phyloP scores from a whole-genome alignment of 2,329 filamentous ascomycete species.

The Pseudocercospora crystallina region DNA sequence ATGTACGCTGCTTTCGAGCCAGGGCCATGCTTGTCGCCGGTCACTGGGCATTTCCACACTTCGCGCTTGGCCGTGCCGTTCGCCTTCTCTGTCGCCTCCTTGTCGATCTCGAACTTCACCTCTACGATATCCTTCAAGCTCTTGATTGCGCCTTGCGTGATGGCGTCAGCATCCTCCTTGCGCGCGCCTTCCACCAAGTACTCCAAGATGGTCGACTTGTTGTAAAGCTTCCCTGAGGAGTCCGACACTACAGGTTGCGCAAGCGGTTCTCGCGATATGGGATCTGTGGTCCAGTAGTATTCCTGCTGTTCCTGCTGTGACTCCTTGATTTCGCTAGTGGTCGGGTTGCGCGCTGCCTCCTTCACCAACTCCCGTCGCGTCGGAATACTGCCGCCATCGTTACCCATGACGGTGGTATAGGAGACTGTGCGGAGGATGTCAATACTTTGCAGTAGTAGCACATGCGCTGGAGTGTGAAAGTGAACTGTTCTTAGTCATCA shows the following conservation, averaged over 20 bases:
- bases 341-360: slow-evolving; percentile 79
- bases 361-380: slow-evolving; percentile 95
- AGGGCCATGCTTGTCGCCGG: slow-evolving; percentile 80
- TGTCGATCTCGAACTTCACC: slow-evolving; percentile 68
- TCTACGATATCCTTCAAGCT: slow-evolving; percentile 84
- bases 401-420: slow-evolving; percentile 67
- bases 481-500: too few species aligned
- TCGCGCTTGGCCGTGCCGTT: slow-evolving; percentile 40
- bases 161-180: slow-evolving; percentile 61
- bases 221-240: slow-evolving; percentile 80
- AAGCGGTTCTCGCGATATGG: slow-evolving; percentile 76
- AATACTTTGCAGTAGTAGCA: too few species aligned
- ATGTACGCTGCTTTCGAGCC: slow-evolving; percentile 80
- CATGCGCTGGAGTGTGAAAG: too few species aligned
- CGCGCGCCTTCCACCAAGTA: slow-evolving; percentile 58
- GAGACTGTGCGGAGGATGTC: too few species aligned
- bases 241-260: slow-evolving; percentile 79
- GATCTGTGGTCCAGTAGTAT: slow-evolving; percentile 84
- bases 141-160: slow-evolving; percentile 65
- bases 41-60: slow-evolving; percentile 81
- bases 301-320: slow-evolving; percentile 79
- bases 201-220: slow-evolving; percentile 85
- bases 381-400: slow-evolving; percentile 93
- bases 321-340: slow-evolving; percentile 83
- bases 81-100: slow-evolving; percentile 44